Base-by-base conservation (phyloP, 441 rosid species). In the Bruguiera hainesii region DNA sequence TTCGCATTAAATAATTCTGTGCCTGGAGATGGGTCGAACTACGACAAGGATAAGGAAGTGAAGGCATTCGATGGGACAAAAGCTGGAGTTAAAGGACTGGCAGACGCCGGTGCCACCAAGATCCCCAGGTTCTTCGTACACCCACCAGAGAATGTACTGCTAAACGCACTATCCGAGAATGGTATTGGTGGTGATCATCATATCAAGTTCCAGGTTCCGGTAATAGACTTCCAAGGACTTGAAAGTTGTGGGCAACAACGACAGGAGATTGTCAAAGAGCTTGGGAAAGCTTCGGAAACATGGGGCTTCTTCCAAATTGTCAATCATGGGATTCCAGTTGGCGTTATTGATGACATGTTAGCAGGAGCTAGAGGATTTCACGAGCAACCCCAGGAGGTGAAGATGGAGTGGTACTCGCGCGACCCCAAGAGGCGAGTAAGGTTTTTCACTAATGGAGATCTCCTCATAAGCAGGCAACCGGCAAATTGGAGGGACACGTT, bases 301-400 rank as follows among this genome's bases (percentile, higher is more conserved):
- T 82, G 93, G 88, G 93, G 86, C 7, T 78, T 87, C 57, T 85
- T 88, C 70, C 89, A 88, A 58, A 67, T 87, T 39, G 73, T 84
- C 42, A 82, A 85, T 62, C 89, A 87, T 67, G 87, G 81, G 31
- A 70, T 85, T 62, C 84, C 90, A 0, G 64, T 49, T 4, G 18
- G 60, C 50, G 75, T 75, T 18, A 69, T 84, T 77, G 86, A 83
- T 11, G 75, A 69, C 20, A 83, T 85, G 83, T n/a, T 81, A 33
- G 79, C 67, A 21, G 71, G 74, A 1, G 74, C 79, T 4, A 70
- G 75, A 31, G 50, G 67, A 48, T 85, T 85, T 74, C 90, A 84
- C 49, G 86, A 85, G 56, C 90, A 88, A 28, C 73, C 78, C 6
- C 63, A 64, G 66, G 80, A 84, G 29, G 55, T 64, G 70, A 87